Base-by-base conservation (phyloP, 2,329 filamentous ascomycete species). In the Aquanectria penicillioides region DNA sequence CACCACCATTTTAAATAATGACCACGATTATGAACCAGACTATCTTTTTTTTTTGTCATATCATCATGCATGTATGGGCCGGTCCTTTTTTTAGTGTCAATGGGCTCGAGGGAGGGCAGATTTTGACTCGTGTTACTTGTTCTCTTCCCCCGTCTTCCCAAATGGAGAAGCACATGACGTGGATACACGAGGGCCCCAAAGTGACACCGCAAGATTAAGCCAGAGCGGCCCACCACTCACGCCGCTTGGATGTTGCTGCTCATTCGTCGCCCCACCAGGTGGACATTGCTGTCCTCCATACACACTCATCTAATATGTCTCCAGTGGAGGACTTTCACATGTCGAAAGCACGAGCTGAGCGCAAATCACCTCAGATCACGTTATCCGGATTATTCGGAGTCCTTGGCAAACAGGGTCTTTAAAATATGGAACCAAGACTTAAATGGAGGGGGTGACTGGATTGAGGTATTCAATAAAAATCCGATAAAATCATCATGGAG, bases 401-500 rank as follows among this genome's bases (percentile, higher is more conserved):
- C 33, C 34, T 34, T 8, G 49, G 20, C 12, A 41, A 29, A 13
- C 37, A 58, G 54, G 52, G 38, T 38, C 50, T 38, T 38, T 43
- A 56, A 43, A 58, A 34, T 40, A 54, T 60, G 58, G 55, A 47
- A 34, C 17, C 36, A 31, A 43, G 49, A 41, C 43, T 34, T 37
- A 55, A 43, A 61, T 56, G 9, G 34, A 20, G 33, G 44, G 22
- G 26, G 36, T 11, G 18, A 8, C 53, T 44, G 28, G 20, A 15
- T 20, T 58, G 28, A 53, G 29, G 49, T 48, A 57, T 57, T 44
- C 51, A 37, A 57, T 47, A 52, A 60, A 66, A 56, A 43, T 63
- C 61, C 66, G 52, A 52, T 50, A 44, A 65, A n/a, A 61, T 65
- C 60, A 65, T 62, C 57, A 66, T 65, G 44, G 52, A 69, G 65